Evolutionary conservation across 495 filamentous ascomycete species (phyloP), one percentile per base, ranked within the genome.

Genomic region (Podospora tetraspora): DNA sequence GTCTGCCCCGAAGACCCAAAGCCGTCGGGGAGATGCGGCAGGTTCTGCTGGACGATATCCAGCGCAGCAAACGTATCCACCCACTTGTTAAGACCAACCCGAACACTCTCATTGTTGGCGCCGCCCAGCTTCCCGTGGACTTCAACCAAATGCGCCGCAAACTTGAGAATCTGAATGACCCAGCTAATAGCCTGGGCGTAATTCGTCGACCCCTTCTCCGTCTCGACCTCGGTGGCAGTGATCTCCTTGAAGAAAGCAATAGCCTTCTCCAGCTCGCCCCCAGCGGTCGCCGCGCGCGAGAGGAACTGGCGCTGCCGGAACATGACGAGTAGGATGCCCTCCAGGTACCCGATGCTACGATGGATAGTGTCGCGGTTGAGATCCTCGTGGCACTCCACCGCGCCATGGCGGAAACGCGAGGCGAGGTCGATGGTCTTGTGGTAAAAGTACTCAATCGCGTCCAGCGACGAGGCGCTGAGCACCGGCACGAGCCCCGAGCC

Each of bases 301-400:
- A 80, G 67, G 59, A 69, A 73, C 64, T 76, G 76, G 71, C 92
- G 87, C 77, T 98, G 94, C 25, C 83, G 82, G 52, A 96, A 79
- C 57, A 86, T 75, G 19, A 89, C 77, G 67, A 89, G 82, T 37
- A 97, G 75, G 24, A 98, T 80, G 61, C 93, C 90, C 74, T 99
- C 95, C 43, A 97, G 77, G 62, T 89, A 92, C 0, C 92, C 92
- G 13, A 90, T 82, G 76, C 92, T 93, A 69, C 93, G 84, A 30
- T 85, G 82, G 19, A 95, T 84, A 67, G 97, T 92, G 12, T 89
- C 87, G 62, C 84, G 81, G 69, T 87, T 96, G 22, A 99, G 79
- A 69, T 98, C 96, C 21, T 91, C 90, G 0, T 90, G 93, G 76
- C 93, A 93, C 37, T 90, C 88, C 21, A 85, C 82, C 12, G 84